These are phyloP conservation scores for Trichoderma koningiopsis DNA, from an alignment of 2,329 filamentous ascomycete species.

Conservation along the genomic window DNA sequence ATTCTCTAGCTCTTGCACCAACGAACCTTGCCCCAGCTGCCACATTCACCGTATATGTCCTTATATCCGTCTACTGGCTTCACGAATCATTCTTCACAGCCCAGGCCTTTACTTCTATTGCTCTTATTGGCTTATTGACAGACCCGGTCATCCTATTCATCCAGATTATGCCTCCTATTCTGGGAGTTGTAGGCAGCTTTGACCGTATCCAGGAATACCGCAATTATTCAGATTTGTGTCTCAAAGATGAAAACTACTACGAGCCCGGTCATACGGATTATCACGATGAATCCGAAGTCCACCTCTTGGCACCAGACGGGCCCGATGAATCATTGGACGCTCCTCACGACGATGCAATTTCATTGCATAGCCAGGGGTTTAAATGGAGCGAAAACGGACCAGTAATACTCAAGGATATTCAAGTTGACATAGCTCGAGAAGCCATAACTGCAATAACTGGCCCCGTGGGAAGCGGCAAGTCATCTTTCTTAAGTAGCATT, in stretches of 20 bases:
- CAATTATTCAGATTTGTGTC: conserved; percentile 15
- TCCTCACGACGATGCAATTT: neutral
- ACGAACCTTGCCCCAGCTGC: conserved; percentile 32
- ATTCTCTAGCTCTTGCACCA: conserved; percentile 28
- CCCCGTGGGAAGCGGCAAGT: conserved; percentile 25
- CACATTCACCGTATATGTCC: conserved; percentile 34
- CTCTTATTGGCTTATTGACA: conserved; percentile 30
- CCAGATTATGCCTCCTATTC: conserved; percentile 29
- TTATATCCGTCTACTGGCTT: conserved; percentile 33
- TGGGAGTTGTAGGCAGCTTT: conserved; percentile 30
- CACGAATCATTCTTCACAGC: conserved; percentile 30
- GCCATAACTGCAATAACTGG: conserved; percentile 26
- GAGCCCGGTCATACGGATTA: conserved; percentile 1
- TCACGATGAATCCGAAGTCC: conserved; percentile 6
- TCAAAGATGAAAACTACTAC: conserved; percentile 16
- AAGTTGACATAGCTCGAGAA: conserved; percentile 12
- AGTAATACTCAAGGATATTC: conserved; percentile 21
- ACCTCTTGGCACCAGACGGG: neutral
- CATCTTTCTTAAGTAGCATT: conserved; percentile 24
- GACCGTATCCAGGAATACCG: conserved; percentile 33
- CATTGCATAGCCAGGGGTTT: conserved; percentile 13
- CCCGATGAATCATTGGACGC: neutral
- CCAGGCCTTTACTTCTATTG: conserved; percentile 31
- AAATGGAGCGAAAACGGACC: conserved; percentile 10
- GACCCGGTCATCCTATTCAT: conserved; percentile 31